These are phyloP conservation scores for Phytophthora nicotianae DNA, from an alignment of 352 stramenopile genomes.

Conservation along the genomic window DNA sequence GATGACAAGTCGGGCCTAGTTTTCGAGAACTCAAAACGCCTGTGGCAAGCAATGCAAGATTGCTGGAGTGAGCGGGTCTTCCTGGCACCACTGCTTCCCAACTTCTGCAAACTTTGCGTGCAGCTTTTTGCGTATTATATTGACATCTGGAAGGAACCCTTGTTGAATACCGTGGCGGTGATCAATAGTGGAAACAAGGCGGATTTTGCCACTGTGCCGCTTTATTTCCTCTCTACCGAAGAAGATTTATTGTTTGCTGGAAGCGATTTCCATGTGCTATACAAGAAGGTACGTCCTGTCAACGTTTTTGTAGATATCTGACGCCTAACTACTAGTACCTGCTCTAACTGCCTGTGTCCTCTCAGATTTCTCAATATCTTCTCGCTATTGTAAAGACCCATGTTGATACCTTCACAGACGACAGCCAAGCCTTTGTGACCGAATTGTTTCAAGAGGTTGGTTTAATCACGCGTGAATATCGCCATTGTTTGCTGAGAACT, in stretches of 20 bases:
- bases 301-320: background rate
- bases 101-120: constrained; percentile 73
- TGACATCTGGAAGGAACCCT: constrained; percentile 54
- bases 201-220: constrained; percentile 44
- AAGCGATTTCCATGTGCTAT: constrained; percentile 75
- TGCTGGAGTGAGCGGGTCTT: constrained; percentile 72
- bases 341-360: constrained; percentile 6
- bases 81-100: constrained; percentile 56
- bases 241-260: constrained; percentile 76
- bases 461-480: background rate
- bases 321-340: constrained; percentile 2
- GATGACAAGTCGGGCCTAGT: constrained; percentile 23
- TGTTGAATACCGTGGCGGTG: constrained; percentile 47
- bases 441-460: constrained; percentile 55
- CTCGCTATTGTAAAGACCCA: constrained; percentile 38
- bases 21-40: constrained; percentile 55
- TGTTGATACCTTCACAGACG: constrained; percentile 52
- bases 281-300: constrained; percentile 46
- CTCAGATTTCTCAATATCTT: constrained; percentile 65
- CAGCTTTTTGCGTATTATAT: constrained; percentile 74
- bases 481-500: background rate
- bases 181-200: constrained; percentile 56
- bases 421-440: constrained; percentile 46
- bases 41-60: constrained; percentile 56
- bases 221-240: constrained; percentile 53